Conservation (phyloP, 768 basidiomycete species). For the Podaxis pistillaris region DNA sequence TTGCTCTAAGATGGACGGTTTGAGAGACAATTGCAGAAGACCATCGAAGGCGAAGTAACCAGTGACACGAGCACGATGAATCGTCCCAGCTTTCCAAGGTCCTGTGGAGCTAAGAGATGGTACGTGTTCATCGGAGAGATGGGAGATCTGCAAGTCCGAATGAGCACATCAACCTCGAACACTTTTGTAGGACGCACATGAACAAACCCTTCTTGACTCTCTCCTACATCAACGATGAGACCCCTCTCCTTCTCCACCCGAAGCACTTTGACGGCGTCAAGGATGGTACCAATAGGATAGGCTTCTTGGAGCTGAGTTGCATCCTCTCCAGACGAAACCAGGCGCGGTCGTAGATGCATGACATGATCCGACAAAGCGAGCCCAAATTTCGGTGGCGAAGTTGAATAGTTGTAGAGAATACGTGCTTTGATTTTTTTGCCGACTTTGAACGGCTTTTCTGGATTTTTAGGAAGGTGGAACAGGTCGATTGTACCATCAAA, state of each 20-base stretch:
- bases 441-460: slow-evolving; percentile 47
- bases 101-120: slow-evolving; percentile 75
- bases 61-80: slow-evolving; percentile 84
- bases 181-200: slow-evolving; percentile 58
- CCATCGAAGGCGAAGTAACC: slow-evolving; percentile 88
- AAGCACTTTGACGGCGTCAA: slow-evolving; percentile 73
- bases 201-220: slow-evolving; percentile 73
- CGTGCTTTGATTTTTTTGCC: slow-evolving; percentile 82
- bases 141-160: slow-evolving; percentile 70
- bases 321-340: slow-evolving; percentile 24
- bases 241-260: slow-evolving; percentile 83
- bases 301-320: slow-evolving; percentile 42
- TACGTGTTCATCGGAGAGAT: slow-evolving; percentile 89
- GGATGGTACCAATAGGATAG: slow-evolving; percentile 70
- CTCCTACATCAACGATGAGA: slow-evolving; percentile 62
- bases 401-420: slow-evolving; percentile 76
- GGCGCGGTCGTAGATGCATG: slow-evolving; percentile 48
- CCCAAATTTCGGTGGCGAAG: slow-evolving; percentile 81
- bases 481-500: slow-evolving; percentile 89
- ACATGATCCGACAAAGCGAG: slow-evolving; percentile 76
- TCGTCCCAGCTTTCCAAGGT: slow-evolving; percentile 75
- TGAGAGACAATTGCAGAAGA: slow-evolving; percentile 82
- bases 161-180: slow-evolving; percentile 12
- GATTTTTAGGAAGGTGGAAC: slow-evolving; percentile 61
- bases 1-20: slow-evolving; percentile 79